Evolutionary conservation across 2,329 filamentous ascomycete genomes (phyloP).

Genomic region (Aspergillus candidus): DNA sequence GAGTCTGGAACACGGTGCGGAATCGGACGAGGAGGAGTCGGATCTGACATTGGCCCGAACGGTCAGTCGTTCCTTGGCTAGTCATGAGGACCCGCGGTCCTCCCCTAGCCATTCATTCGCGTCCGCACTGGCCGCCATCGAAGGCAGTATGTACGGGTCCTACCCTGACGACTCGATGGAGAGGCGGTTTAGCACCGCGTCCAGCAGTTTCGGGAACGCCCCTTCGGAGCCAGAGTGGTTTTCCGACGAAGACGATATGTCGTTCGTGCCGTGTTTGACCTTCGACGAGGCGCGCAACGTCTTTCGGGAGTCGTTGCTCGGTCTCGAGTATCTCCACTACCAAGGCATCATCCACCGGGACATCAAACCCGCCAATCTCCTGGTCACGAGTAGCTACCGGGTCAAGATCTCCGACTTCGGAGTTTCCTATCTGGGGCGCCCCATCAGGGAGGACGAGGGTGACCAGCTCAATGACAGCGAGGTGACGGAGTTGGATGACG

Average conservation of each 20-base stretch:
- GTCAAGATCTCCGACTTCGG: constrained; percentile 99
- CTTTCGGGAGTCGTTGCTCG: constrained; percentile 88
- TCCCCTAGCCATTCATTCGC: constrained; percentile 49
- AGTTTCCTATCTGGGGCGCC: constrained; percentile 91
- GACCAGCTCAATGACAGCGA: constrained; percentile 76
- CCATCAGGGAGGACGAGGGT: constrained; percentile 73
- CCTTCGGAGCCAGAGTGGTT: constrained; percentile 41
- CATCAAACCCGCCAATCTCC: constrained; percentile 83
- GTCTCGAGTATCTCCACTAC: constrained; percentile 87
- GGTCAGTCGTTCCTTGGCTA: constrained; percentile 29
- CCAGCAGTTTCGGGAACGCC: constrained; percentile 50
- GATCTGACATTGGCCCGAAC: constrained; percentile 29
- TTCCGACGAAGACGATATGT: constrained; percentile 69
- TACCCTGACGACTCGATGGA: constrained; percentile 59
- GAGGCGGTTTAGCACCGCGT: constrained; percentile 73
- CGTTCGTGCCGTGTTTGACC: constrained; percentile 89
- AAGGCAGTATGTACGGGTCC: constrained; percentile 71
- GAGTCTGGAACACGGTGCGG: constrained; percentile 75
- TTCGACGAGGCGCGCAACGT: constrained; percentile 73
- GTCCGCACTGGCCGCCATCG: constrained; percentile 52
- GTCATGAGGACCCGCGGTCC: constrained; percentile 49
- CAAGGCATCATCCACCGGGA: constrained; percentile 79
- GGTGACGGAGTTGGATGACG: constrained; percentile 80
- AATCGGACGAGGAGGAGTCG: constrained; percentile 44
- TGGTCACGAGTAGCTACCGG: constrained; percentile 76